Percentiles rank a stretch among this genome's conserved stretches.
These are phyloP conservation scores for Poterioochromonas sp. DNA, from an alignment of 352 stramenopile genomes.

Conservation along the genomic window DNA sequence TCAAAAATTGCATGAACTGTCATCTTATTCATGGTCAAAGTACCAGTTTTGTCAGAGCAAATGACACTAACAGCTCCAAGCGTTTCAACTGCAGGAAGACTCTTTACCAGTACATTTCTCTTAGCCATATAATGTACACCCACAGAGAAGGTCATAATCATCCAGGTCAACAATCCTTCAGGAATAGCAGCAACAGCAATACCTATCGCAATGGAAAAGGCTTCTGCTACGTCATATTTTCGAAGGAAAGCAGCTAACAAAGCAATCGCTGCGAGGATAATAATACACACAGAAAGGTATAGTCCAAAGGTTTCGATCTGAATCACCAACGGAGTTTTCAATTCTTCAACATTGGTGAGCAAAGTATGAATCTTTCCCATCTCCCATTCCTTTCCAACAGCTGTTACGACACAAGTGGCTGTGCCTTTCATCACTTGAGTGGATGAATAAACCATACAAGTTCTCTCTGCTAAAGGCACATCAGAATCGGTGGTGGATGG, in stretches of 20 bases:
- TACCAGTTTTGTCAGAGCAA: slow-evolving; percentile 95
- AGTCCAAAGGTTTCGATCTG: not conserved
- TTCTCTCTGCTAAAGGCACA: not conserved
- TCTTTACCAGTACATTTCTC: slow-evolving; percentile 78
- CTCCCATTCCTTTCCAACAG: not conserved
- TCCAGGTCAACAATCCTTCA: not conserved
- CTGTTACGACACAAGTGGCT: not conserved
- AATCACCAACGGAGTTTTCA: not conserved
- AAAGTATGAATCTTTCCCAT: not conserved
- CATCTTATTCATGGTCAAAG: slow-evolving; percentile 95
- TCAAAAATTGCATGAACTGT: too few relatives aligned
- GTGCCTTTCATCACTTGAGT: not conserved
- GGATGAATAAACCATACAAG: not conserved
- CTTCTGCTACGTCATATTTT: slow-evolving; percentile 48
- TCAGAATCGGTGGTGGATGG: too few relatives aligned
- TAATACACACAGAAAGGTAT: slow-evolving; percentile 43
- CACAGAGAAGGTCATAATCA: slow-evolving; percentile 50
- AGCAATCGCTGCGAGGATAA: slow-evolving; percentile 54
- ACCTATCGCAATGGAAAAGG: slow-evolving; percentile 83
- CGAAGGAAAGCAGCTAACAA: slow-evolving; percentile 54
- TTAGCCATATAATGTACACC: slow-evolving; percentile 68
- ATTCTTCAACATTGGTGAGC: not conserved
- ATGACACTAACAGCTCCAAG: slow-evolving; percentile 82
- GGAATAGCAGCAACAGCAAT: slow-evolving; percentile 70
- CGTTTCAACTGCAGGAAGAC: slow-evolving; percentile 79